Evolutionary conservation across 768 basidiomycete species (phyloP), one percentile per base, ranked within the genome.

Genomic region (Naganishia friedmannii): DNA sequence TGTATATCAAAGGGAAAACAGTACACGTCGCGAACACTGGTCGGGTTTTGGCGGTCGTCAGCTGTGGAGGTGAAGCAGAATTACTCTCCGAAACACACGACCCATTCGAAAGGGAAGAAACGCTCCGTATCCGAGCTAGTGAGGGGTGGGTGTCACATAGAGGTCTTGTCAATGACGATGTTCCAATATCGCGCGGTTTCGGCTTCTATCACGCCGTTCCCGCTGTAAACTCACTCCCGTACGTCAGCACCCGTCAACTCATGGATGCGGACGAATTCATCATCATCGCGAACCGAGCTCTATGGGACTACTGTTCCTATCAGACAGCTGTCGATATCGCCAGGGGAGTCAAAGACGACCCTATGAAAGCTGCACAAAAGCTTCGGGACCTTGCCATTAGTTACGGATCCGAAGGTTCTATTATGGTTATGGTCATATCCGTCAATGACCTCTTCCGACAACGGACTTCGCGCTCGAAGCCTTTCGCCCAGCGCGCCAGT

Each of bases 321-420:
- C 93, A 97, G 80, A 95, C 91, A 0, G 95, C 96, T 0, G 93
- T 98, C 67, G 95, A 98, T 79, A 93, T 98, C 71, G 94, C 93
- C 0, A 86, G 91, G 46, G 86, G 86, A 8, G 90, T 90, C 75
- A 81, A 85, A 45, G 81, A 82, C 21, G 88, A 90, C 74, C 89
- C 89, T 0, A 89, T 90, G 88, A 88, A 93, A 77, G 96, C 96
- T 5, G 92, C 96, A 0, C 94, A 97, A 83, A 98, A 96, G 83
- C 82, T 99, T 51, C 87, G 96, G 57, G 96, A 99, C 79, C 91
- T 97, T 72, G 93, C 96, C 9, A 91, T 99, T 77, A 92, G 92
- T 74, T 97, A 97, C 80, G 96, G 96, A 1, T 92, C 93, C 21
- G 88, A 90, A 67, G 92, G 91, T 17, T 91, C 88, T 71, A 90